Evolutionary conservation across 1,284 basidiomycete genomes (phyloP).

Genomic region (Sutorius eximius): DNA sequence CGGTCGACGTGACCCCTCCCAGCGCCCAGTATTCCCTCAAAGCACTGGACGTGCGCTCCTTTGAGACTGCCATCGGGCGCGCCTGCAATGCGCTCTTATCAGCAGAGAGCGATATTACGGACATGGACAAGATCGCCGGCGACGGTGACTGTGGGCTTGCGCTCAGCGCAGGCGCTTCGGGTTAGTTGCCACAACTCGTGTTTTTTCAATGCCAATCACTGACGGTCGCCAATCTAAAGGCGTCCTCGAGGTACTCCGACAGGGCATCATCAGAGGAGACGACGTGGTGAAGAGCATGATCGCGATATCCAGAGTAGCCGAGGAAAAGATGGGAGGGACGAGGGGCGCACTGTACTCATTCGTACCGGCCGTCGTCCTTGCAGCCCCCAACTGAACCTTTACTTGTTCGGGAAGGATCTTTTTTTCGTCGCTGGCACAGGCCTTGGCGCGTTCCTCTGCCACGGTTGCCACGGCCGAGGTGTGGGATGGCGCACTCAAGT

Average conservation of each 20-base stretch:
- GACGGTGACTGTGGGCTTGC: conserved; percentile 84
- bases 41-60: conserved; percentile 47
- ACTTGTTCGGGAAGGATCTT: conserved; percentile 65
- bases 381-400: not conserved
- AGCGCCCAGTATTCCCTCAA: conserved; percentile 31
- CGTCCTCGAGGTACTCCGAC: conserved; percentile 43
- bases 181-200: conserved; percentile 37
- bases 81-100: conserved; percentile 72
- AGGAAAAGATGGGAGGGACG: conserved; percentile 91
- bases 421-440: conserved; percentile 83
- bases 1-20: conserved; percentile 18
- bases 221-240: conserved; percentile 28
- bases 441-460: conserved; percentile 50
- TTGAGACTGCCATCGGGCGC: conserved; percentile 57
- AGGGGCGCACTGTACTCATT: conserved; percentile 90
- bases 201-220: not conserved
- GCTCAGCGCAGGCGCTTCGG: conserved; percentile 69
- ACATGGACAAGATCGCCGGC: conserved; percentile 81
- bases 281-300: conserved; percentile 66
- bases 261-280: conserved; percentile 41
- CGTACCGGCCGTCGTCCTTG: conserved; percentile 28
- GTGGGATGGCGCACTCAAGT: conserved; percentile 64
- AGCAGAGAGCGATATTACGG: conserved; percentile 87
- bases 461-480: conserved; percentile 46
- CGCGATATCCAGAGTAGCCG: conserved; percentile 71